phyloP scores from a whole-genome alignment of 2,329 filamentous ascomycete genomes.

The Botrytis aclada region DNA sequence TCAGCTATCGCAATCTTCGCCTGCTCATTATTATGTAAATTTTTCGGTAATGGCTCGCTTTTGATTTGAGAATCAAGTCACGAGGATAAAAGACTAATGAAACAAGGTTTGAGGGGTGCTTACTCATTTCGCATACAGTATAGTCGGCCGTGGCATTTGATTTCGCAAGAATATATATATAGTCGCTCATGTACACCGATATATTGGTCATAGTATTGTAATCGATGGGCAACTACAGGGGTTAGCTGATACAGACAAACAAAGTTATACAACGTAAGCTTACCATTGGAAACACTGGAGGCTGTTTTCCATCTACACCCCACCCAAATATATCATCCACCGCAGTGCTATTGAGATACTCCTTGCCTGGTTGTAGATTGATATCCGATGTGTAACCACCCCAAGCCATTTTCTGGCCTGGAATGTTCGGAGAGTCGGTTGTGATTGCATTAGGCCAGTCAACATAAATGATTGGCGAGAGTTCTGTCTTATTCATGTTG shows the following conservation, averaged over 20 bases:
- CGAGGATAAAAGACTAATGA: background rate
- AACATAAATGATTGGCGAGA: slow-evolving; percentile 63
- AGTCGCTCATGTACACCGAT: slow-evolving; percentile 46
- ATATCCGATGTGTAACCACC: slow-evolving; percentile 43
- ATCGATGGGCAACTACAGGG: slow-evolving; percentile 49
- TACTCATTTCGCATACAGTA: slow-evolving; percentile 60
- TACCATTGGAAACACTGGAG: slow-evolving; percentile 52
- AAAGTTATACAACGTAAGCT: slow-evolving; percentile 20
- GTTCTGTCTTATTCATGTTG: slow-evolving; percentile 57
- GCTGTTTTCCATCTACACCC: slow-evolving; percentile 50
- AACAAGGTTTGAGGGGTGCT: background rate
- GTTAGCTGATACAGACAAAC: slow-evolving; percentile 1
- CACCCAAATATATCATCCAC: slow-evolving; percentile 72
- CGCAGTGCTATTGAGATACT: slow-evolving; percentile 53
- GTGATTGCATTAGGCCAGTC: slow-evolving; percentile 51
- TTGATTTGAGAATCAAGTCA: background rate
- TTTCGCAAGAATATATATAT: slow-evolving; percentile 66
- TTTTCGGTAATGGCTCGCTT: background rate
- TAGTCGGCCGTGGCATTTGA: slow-evolving; percentile 47
- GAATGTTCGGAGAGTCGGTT: slow-evolving; percentile 37
- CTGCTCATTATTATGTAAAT: background rate
- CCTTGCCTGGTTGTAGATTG: slow-evolving; percentile 35
- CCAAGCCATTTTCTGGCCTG: slow-evolving; percentile 38
- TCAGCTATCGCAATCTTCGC: background rate
- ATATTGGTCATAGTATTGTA: slow-evolving; percentile 67